Evolutionary conservation across 345 rosid genomes (phyloP).

Genomic region (Acer yangbiense): DNA sequence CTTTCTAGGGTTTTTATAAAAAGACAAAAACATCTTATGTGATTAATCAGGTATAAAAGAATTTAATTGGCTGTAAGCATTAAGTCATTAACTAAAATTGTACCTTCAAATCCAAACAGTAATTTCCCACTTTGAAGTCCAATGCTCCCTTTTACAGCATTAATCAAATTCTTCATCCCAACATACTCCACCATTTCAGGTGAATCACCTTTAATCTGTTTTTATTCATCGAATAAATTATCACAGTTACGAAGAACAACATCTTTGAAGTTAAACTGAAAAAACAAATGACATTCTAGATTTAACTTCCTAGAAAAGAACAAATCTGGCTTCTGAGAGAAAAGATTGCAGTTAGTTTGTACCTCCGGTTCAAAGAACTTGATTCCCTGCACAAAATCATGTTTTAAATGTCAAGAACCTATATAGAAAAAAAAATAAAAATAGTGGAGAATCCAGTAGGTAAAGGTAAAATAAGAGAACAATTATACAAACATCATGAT

Average conservation of each 20-base stretch:
- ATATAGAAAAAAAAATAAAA: neutral
- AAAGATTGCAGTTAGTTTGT: conserved; percentile 22
- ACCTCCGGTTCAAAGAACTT: conserved; percentile 99
- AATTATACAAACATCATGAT: conserved; percentile 3
- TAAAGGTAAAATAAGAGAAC: neutral
- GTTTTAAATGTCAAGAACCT: conserved; percentile 28
- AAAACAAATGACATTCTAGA: conserved; percentile 11
- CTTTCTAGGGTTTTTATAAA: neutral
- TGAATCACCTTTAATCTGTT: conserved; percentile 90
- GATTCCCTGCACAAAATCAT: conserved; percentile 67
- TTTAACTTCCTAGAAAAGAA: conserved; percentile 9
- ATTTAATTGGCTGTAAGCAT: conserved; percentile 11
- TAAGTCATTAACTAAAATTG: neutral
- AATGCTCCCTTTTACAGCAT: conserved; percentile 69
- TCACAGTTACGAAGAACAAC: conserved; percentile 1
- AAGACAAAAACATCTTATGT: neutral
- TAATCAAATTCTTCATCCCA: conserved; percentile 88
- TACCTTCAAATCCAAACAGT: conserved; percentile 78
- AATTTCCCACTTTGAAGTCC: conserved; percentile 77
- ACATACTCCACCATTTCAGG: conserved; percentile 88
- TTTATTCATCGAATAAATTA: conserved; percentile 25
- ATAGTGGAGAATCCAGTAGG: neutral
- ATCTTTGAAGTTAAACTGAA: neutral
- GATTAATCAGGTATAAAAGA: conserved; percentile 17
- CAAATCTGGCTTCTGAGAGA: conserved; percentile 19